Evolutionary conservation across 2,329 filamentous ascomycete species (phyloP), one percentile per base, ranked within the genome.

Genomic region (Lomentospora prolificans): DNA sequence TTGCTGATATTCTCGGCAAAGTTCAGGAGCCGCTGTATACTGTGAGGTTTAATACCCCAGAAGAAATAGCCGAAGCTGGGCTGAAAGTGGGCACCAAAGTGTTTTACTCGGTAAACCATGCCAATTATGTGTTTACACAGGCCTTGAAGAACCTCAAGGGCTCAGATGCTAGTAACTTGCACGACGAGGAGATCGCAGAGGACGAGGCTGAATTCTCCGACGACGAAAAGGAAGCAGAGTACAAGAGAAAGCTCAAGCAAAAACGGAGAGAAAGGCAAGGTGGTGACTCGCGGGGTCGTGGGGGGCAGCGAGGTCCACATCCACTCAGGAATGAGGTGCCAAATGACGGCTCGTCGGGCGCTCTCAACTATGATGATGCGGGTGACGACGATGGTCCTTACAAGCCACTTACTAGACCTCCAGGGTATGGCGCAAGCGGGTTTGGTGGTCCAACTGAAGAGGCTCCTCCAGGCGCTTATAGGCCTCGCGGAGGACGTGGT

Each of bases 201-300:
- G 89, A 95, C 36, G 92, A 97, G 67, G 81, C 90, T 62, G 94
- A 97, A 66, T 97, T 97, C 68, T 96, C 92, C 0, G 94, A 99
- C 62, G 94, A 99, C 64, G 94, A 99, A 70, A 87, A 89, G 62
- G 94, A 99, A 70, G 86, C 87, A 6, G 89, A 90, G 63, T 83
- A 90, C 66, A 95, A 87, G 72, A 75, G 80, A 57, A 78, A 79
- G 58, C 63, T 82, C 54, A 90, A 90, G 70, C 78, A 84, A 60
- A 86, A 86, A 69, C 82, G 79, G 64, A 74, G 73, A 58, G 72
- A 70, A 54, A 76, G 69, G 59, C 71, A 69, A 46, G 71, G 68
- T 22, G 71, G 67, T 10, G 48, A 33, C 41, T 46, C 41, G 12
- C 41, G 33, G 28, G 53, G 27, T 19, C 31, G 58, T 65, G 65